These are phyloP conservation scores for Venturia pyrina DNA, from an alignment of 2,329 filamentous ascomycete genomes.

Conservation along the genomic window DNA sequence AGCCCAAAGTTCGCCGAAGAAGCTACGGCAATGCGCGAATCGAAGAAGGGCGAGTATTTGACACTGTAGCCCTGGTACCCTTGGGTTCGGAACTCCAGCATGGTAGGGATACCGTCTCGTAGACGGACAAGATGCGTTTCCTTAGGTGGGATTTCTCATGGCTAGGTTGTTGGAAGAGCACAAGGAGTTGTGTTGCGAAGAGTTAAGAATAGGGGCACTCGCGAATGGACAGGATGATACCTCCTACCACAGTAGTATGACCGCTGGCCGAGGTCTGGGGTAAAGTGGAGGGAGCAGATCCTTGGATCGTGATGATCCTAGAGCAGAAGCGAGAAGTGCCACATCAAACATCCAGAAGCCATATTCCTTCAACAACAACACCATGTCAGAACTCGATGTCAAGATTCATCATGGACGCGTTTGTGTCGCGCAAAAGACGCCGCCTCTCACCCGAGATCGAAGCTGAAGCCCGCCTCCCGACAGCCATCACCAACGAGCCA, in stretches of 20 bases:
- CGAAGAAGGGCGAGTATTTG: conserved; percentile 98
- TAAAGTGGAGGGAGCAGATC: not conserved
- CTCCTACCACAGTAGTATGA: too few species aligned
- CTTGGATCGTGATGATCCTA: not conserved
- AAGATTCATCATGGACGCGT: conserved; percentile 25
- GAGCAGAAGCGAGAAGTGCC: not conserved
- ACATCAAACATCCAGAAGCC: not conserved
- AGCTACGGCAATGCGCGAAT: conserved; percentile 83
- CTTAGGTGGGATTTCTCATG: conserved; percentile 4
- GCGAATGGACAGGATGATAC: not conserved
- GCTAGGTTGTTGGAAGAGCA: not conserved
- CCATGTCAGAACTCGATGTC: not conserved
- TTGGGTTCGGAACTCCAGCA: conserved; percentile 90
- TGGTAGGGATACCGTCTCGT: conserved; percentile 30
- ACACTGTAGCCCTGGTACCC: conserved; percentile 95
- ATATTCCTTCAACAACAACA: not conserved
- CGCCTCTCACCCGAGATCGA: conserved; percentile 16
- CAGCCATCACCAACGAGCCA: conserved; percentile 9
- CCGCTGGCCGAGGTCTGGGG: not conserved
- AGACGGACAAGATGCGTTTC: not conserved
- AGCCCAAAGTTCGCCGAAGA: conserved; percentile 93
- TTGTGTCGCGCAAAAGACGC: conserved; percentile 28
- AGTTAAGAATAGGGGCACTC: not conserved
- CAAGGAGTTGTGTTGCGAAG: not conserved
- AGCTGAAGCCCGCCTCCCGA: conserved; percentile 2